Base-by-base conservation (phyloP, 1,284 basidiomycete genomes). In the Pseudozyma sp. region DNA sequence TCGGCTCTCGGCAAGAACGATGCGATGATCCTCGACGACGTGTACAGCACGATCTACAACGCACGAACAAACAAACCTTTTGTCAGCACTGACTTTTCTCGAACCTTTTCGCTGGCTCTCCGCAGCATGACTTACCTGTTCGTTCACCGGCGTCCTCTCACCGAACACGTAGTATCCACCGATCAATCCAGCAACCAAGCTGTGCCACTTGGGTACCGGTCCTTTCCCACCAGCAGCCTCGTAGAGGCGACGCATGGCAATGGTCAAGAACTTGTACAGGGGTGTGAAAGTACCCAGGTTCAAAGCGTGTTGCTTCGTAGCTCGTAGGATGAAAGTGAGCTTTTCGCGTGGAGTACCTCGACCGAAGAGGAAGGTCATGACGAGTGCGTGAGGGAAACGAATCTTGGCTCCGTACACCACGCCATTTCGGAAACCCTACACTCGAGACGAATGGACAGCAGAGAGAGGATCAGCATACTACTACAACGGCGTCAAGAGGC, bases 351-450 rank as follows among this genome's bases (percentile, higher is more conserved):
- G 68, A 30, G 75, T 73, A 13, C 79, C 78, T 1, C 81, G 63
- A 8, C 84, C 83, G 82, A 99, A 99, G 31, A 99, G 87, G 67
- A 97, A 89, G n/a, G 94, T 92, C 96, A 99, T 99, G 60, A 99
- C 92, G 30, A 99, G 87, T 3, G 97, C 96, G 88, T 99, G 97
- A n/a, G 97, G 97, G 83, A 97, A 97, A 47, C 87, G 77, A 78
- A 98, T 93, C 88, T 98, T 97, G 81, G 92, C 91, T 51, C 93
- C 94, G 86, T 98, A 99, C 7, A 98, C 94, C 63, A 97, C 88
- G 10, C 96, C 96, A 86, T 97, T 98, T 34, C 96, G 89, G 34
- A 94, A 93, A 47, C 94, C 78, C 67, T 78, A 48, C 17, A 7
- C 16, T 7, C 30, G 11, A 14, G 24, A 7, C 47, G 39, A 29